Percentiles rank a stretch among this genome's conserved stretches.
These are phyloP conservation scores for Penicillium nucicola DNA, from an alignment of 495 filamentous ascomycete species.

Conservation along the genomic window DNA sequence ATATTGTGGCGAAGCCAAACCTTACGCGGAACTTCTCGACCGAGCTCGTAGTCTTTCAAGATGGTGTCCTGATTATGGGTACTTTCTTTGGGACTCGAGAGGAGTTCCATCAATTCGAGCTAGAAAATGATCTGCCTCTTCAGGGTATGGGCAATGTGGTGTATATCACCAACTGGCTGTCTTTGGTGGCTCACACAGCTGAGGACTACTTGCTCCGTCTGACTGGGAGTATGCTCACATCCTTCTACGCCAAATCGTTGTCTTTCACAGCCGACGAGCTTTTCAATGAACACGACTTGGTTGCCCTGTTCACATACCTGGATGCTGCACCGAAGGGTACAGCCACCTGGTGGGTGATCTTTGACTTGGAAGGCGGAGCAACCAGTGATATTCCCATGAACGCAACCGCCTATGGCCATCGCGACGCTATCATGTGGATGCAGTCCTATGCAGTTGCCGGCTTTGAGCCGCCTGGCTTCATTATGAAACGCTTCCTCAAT, in stretches of 20 bases:
- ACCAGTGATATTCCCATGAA: conserved; percentile 33
- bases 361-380: conserved; percentile 43
- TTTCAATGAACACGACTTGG: conserved; percentile 32
- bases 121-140: conserved; percentile 26
- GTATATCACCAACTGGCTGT: conserved; percentile 53
- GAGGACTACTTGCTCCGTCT: conserved; percentile 33
- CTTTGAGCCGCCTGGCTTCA: conserved; percentile 24
- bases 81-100: conserved; percentile 39
- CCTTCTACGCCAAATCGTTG: conserved; percentile 48
- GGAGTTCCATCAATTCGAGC: conserved; percentile 34
- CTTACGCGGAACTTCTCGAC: conserved; percentile 53
- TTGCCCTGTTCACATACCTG: conserved; percentile 40
- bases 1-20: conserved; percentile 33
- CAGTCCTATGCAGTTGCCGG: conserved; percentile 43
- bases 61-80: conserved; percentile 32
- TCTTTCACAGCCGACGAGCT: conserved; percentile 47
- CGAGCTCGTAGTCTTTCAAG: conserved; percentile 25
- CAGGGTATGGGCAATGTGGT: conserved; percentile 21
- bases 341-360: conserved; percentile 42
- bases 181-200: conserved; percentile 42
- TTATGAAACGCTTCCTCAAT: conserved; percentile 35
- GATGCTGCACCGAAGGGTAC: conserved; percentile 43
- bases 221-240: conserved; percentile 25
- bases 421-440: conserved; percentile 45
- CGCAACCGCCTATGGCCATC: conserved; percentile 45